Evolutionary conservation across 2,329 filamentous ascomycete species (phyloP).

Genomic region (Coniochaeta sp.): DNA sequence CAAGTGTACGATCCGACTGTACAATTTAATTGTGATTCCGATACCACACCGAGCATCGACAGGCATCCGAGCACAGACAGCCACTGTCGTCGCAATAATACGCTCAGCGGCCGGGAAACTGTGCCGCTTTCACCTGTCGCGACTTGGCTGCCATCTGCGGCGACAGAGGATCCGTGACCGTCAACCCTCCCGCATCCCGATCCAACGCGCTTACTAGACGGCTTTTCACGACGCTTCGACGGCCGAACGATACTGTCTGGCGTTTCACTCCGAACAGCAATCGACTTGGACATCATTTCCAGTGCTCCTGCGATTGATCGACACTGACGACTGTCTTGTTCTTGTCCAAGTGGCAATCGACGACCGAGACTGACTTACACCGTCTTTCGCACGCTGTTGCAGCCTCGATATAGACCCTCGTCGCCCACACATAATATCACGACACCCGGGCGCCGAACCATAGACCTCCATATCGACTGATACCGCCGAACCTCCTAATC

Average conservation of each 20-base stretch:
- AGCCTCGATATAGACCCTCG: too few species aligned
- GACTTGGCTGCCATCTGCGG: neutral
- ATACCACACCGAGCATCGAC: too few species aligned
- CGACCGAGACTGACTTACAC: too few species aligned
- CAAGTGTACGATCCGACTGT: neutral
- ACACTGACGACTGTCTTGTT: neutral
- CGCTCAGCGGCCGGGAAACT: neutral
- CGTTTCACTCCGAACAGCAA: neutral
- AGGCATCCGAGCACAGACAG: too few species aligned
- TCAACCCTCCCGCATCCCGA: neutral
- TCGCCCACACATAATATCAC: neutral
- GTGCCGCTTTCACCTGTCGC: neutral
- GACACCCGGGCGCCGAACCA: neutral
- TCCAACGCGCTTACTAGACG: neutral
- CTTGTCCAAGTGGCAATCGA: neutral
- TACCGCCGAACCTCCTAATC: neutral
- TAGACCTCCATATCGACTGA: neutral
- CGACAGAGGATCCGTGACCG: neutral
- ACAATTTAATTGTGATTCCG: too few species aligned
- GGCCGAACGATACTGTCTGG: too few species aligned
- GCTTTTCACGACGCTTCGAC: neutral
- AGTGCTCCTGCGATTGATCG: neutral
- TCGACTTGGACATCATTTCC: neutral
- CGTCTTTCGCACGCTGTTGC: too few species aligned
- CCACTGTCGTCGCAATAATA: neutral